Percentiles rank a stretch among this genome's conserved stretches.
Conservation (phyloP, 1,284 basidiomycete species). For the Neonothopanus nambi region DNA sequence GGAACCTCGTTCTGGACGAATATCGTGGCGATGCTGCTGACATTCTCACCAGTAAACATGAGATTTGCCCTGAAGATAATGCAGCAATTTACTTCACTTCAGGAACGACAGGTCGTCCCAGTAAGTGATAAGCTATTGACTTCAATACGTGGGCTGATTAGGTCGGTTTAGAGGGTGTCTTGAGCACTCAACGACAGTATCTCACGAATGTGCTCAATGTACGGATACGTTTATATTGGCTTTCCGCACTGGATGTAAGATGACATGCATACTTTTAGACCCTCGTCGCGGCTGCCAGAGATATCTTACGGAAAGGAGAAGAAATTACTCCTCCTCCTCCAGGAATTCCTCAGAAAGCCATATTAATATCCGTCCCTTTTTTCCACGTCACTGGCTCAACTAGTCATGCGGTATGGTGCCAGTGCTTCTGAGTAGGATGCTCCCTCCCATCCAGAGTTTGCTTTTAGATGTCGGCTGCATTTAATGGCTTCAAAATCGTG, state of each 20-base stretch:
- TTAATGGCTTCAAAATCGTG: slow-evolving; percentile 52
- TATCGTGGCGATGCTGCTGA: slow-evolving; percentile 29
- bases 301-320: slow-evolving; percentile 40
- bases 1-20: slow-evolving; percentile 30
- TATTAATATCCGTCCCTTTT: slow-evolving; percentile 34
- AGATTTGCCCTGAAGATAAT: slow-evolving; percentile 46
- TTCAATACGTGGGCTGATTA: slow-evolving; percentile 12
- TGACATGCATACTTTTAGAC: slow-evolving; percentile 23
- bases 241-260: not conserved
- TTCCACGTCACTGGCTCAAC: slow-evolving; percentile 43
- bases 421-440: no score
- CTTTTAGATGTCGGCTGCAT: slow-evolving; percentile 41
- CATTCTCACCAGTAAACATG: slow-evolving; percentile 26
- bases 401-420: slow-evolving; percentile 7
- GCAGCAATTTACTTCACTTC: slow-evolving; percentile 53
- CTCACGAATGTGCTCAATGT: slow-evolving; percentile 48
- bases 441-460: slow-evolving; percentile 29
- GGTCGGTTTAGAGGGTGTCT: slow-evolving; percentile 30
- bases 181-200: slow-evolving; percentile 40
- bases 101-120: slow-evolving; percentile 52
- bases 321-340: slow-evolving; percentile 22
- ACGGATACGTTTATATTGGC: slow-evolving; percentile 12
- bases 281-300: slow-evolving; percentile 27
- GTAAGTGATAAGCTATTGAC: slow-evolving; percentile 29
- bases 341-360: slow-evolving; percentile 24